Evolutionary conservation across 148 eudicot genomes (phyloP).

Genomic region (Nyssa sinensis): DNA sequence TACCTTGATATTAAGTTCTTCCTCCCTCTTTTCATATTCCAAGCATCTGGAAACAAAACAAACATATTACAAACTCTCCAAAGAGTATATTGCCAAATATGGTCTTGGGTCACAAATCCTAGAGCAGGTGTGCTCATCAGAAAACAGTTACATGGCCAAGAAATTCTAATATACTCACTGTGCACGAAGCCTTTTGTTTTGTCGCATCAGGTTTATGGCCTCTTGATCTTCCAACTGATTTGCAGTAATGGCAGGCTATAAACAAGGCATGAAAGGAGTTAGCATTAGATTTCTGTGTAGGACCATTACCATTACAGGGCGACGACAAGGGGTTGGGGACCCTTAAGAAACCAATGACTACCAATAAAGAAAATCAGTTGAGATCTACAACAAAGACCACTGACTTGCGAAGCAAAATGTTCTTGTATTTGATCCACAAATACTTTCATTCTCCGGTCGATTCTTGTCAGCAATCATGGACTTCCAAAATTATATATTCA

Average conservation of each 20-base stretch:
- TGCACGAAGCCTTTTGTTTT: background rate
- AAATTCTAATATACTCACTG: background rate
- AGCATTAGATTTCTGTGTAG: background rate
- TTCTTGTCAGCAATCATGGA: background rate
- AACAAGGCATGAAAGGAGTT: background rate
- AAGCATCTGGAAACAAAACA: constrained; percentile 42
- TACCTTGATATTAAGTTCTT: constrained; percentile 64
- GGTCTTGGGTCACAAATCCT: background rate
- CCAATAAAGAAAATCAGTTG: too few relatives aligned
- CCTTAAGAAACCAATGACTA: too few relatives aligned
- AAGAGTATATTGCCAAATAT: background rate
- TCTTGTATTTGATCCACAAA: background rate
- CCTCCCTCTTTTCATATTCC: constrained; percentile 43
- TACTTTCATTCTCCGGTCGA: background rate
- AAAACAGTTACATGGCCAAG: background rate
- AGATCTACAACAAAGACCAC: too few relatives aligned
- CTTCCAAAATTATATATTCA: background rate
- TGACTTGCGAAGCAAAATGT: too few relatives aligned
- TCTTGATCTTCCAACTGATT: background rate
- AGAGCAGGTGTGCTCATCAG: background rate
- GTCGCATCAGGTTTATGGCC: background rate
- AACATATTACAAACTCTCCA: background rate
- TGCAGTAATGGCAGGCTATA: background rate
- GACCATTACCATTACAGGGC: too few relatives aligned
- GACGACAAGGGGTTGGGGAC: too few relatives aligned